These are phyloP conservation scores for Athelia sp. DNA, from an alignment of 1,284 basidiomycete species.

Conservation along the genomic window DNA sequence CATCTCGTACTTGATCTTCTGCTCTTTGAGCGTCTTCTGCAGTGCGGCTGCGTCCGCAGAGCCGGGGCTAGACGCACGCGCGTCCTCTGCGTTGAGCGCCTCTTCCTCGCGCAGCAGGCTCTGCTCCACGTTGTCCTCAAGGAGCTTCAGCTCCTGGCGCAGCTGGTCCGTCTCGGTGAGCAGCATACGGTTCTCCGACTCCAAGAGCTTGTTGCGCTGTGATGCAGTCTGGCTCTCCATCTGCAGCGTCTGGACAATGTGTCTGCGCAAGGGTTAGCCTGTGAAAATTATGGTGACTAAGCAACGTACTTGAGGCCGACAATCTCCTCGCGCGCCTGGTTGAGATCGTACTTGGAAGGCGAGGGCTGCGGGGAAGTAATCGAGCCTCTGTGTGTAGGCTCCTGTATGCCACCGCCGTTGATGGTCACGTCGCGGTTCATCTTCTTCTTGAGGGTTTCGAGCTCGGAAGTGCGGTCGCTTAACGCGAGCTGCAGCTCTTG, in stretches of 20 bases:
- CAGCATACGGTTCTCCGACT: slow-evolving; percentile 74
- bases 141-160: slow-evolving; percentile 66
- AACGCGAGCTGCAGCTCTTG: slow-evolving; percentile 37
- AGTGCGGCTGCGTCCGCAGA: slow-evolving; percentile 29
- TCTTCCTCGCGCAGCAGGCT: slow-evolving; percentile 49
- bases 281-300: not conserved
- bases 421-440: slow-evolving; percentile 50
- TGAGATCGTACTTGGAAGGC: slow-evolving; percentile 47
- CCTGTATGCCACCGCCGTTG: slow-evolving; percentile 29
- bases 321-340: slow-evolving; percentile 56
- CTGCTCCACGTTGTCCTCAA: slow-evolving; percentile 75
- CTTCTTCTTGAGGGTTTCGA: slow-evolving; percentile 55
- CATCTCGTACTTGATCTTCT: slow-evolving; percentile 50
- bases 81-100: slow-evolving; percentile 29
- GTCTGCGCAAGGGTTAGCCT: slow-evolving; percentile 35
- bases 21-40: slow-evolving; percentile 42
- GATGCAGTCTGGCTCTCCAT: slow-evolving; percentile 69
- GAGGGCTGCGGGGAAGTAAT: slow-evolving; percentile 14
- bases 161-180: slow-evolving; percentile 72
- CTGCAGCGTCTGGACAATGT: slow-evolving; percentile 84
- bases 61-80: slow-evolving; percentile 16
- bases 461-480: slow-evolving; percentile 42
- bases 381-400: slow-evolving; percentile 10
- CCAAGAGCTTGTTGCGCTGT: slow-evolving; percentile 65
- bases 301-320: slow-evolving; percentile 67